Percentiles rank a stretch among this genome's conserved stretches.
Evolutionary conservation across 345 rosid genomes (phyloP).

Genomic region (Populus pruinosa): DNA sequence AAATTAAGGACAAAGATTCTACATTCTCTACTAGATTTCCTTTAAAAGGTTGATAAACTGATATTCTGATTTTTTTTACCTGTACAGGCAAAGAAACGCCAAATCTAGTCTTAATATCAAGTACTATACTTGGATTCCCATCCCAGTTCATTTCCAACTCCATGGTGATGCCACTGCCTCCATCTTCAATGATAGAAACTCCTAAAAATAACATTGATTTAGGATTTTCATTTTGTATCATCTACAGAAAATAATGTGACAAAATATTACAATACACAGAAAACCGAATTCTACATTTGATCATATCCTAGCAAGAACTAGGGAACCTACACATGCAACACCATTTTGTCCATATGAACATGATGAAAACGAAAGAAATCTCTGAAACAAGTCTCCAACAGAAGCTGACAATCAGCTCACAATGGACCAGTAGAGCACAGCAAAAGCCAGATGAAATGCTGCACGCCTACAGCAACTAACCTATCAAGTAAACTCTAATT

Average conservation of each 20-base stretch:
- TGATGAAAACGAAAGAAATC: neutral
- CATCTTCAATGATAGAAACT: slow-evolving; percentile 31
- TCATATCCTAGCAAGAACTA: neutral
- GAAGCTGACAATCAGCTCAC: neutral
- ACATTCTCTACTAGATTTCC: neutral
- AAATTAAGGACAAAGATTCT: neutral
- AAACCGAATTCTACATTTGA: neutral
- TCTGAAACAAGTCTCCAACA: neutral
- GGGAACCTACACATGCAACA: neutral
- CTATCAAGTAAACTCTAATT: neutral
- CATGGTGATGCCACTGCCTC: slow-evolving; percentile 27
- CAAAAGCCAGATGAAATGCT: neutral
- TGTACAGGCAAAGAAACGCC: slow-evolving; percentile 37
- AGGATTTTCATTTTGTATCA: neutral
- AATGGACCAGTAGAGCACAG: neutral
- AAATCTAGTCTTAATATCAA: slow-evolving; percentile 31
- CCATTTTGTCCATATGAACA: neutral
- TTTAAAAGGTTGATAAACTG: neutral
- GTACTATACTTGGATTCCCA: slow-evolving; percentile 36
- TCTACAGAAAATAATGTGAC: neutral
- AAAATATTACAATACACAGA: neutral
- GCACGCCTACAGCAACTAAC: neutral
- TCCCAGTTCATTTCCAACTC: slow-evolving; percentile 43
- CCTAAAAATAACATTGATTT: slow-evolving; percentile 17
- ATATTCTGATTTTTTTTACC: slow-evolving; percentile 16